Evolutionary conservation across 2,329 filamentous ascomycete species (phyloP).

Genomic region (Trichophyton benhamiae): DNA sequence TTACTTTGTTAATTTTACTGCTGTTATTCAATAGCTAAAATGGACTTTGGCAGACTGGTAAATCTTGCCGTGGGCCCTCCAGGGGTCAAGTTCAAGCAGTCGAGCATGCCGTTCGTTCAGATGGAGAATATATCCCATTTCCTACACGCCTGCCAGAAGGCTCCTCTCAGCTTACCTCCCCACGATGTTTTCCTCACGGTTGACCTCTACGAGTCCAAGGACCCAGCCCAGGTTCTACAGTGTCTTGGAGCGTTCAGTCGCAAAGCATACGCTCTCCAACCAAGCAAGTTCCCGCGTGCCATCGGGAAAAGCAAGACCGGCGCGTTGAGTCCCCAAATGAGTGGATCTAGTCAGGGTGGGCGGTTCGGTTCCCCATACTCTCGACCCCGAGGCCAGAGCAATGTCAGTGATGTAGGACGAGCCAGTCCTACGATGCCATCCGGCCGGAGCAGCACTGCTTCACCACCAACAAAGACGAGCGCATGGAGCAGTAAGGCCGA

Average conservation of each 20-base stretch:
- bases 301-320: conserved; percentile 59
- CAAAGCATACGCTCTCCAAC: conserved; percentile 62
- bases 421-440: conserved; percentile 53
- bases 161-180: conserved; percentile 74
- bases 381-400: conserved; percentile 41
- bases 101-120: conserved; percentile 93
- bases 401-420: conserved; percentile 41
- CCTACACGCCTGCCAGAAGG: conserved; percentile 70
- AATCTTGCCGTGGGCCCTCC: conserved; percentile 68
- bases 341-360: conserved; percentile 45
- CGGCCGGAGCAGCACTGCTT: conserved; percentile 30
- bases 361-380: conserved; percentile 31
- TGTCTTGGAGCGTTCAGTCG: conserved; percentile 87
- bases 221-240: conserved; percentile 89
- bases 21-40: neutral
- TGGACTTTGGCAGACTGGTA: conserved; percentile 49
- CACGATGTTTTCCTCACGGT: conserved; percentile 97
- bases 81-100: conserved; percentile 79
- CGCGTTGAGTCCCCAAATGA: conserved; percentile 53
- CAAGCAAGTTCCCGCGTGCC: conserved; percentile 57
- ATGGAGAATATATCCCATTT: conserved; percentile 99
- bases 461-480: conserved; percentile 43
- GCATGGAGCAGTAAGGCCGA: conserved; percentile 84
- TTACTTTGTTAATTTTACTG: neutral
- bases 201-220: conserved; percentile 89